phyloP scores from a whole-genome alignment of 345 rosid species.

The Schrenkiella parvula region DNA sequence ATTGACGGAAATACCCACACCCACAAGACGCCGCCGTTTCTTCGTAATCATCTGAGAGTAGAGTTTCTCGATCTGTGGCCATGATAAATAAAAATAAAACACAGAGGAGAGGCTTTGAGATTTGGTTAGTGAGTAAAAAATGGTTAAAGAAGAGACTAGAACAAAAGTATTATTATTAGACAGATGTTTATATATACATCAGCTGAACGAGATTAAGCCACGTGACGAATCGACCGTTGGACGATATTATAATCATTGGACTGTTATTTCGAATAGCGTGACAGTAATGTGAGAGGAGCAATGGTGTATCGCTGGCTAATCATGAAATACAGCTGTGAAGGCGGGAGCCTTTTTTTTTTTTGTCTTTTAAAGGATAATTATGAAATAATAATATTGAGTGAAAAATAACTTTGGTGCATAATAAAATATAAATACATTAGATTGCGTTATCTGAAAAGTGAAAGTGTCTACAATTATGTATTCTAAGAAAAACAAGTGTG shows the following conservation, averaged over 20 bases:
- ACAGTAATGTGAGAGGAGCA: constrained; percentile 13
- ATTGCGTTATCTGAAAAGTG: constrained; percentile 7
- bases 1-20: constrained; percentile 41
- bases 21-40: constrained; percentile 23
- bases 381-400: not conserved
- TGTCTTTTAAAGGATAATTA: constrained; percentile 24
- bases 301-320: constrained; percentile 21
- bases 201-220: not conserved
- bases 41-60: constrained; percentile 27
- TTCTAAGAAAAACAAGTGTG: not conserved
- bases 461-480: not conserved
- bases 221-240: constrained; percentile 13
- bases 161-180: not conserved
- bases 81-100: not conserved
- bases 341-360: constrained; percentile 21
- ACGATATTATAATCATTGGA: no score
- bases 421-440: not conserved
- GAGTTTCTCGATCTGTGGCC: constrained; percentile 29
- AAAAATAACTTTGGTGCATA: not conserved
- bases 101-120: not conserved
- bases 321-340: constrained; percentile 32
- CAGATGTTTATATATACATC: not conserved
- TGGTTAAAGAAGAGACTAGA: not conserved
- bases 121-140: not conserved
- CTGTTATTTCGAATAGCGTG: not conserved